phyloP scores from a whole-genome alignment of 306 rosid species.

The Dryas octopetala region DNA sequence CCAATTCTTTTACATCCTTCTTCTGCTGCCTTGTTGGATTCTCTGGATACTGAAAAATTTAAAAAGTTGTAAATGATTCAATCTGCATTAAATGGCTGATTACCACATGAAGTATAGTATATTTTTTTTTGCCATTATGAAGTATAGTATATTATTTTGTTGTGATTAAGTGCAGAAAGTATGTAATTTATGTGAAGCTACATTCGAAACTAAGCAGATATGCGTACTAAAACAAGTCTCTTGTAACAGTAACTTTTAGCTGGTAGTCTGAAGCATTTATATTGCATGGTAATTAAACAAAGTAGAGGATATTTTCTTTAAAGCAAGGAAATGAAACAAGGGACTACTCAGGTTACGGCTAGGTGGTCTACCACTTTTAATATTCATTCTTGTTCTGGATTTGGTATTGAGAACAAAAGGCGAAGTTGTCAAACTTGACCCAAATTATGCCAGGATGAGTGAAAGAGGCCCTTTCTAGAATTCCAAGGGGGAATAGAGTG shows the following conservation, averaged over 20 bases:
- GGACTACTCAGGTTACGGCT: too few relatives aligned
- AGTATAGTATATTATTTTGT: neutral
- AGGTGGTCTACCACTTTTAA: too few relatives aligned
- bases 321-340: too few relatives aligned
- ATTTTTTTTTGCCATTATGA: neutral
- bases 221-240: too few relatives aligned
- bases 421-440: neutral
- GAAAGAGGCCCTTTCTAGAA: neutral
- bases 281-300: too few relatives aligned
- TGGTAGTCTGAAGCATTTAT: too few relatives aligned
- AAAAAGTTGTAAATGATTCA: constrained; percentile 15
- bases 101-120: neutral
- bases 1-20: constrained; percentile 95
- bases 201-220: too few relatives aligned
- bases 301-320: too few relatives aligned
- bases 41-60: constrained; percentile 73
- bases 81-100: neutral
- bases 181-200: neutral
- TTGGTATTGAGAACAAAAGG: neutral
- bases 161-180: neutral
- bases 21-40: constrained; percentile 96
- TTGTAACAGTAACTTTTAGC: too few relatives aligned
- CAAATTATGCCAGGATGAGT: neutral
- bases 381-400: too few relatives aligned
- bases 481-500: neutral